These are phyloP conservation scores for Raphanus hybrid DNA, from an alignment of 441 rosid species.

Conservation along the genomic window DNA sequence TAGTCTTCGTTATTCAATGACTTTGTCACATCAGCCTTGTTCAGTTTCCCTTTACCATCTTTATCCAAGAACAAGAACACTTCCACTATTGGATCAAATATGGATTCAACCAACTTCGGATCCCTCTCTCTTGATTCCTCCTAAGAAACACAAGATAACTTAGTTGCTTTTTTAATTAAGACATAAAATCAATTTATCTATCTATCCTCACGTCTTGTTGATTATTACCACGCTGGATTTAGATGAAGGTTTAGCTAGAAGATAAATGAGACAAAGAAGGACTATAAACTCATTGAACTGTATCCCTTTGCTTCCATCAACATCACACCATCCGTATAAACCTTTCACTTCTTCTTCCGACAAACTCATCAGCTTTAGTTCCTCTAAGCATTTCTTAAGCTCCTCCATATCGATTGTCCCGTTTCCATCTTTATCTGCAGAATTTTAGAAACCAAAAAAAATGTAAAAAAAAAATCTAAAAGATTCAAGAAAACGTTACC, in stretches of 20 bases:
- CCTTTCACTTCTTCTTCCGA: constrained; percentile 74
- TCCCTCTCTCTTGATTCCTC: constrained; percentile 43
- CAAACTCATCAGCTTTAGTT: constrained; percentile 51
- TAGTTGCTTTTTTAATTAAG: not conserved
- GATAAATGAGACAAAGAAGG: constrained; percentile 75
- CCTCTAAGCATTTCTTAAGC: constrained; percentile 64
- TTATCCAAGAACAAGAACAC: constrained; percentile 81
- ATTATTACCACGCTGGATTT: constrained; percentile 36
- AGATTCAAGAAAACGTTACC: constrained; percentile 51
- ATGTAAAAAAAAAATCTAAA: constrained; percentile 5
- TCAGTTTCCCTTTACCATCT: constrained; percentile 73
- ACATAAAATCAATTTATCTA: not conserved
- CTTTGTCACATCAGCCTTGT: constrained; percentile 65
- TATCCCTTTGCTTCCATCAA: constrained; percentile 75
- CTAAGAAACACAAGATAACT: constrained; percentile 4
- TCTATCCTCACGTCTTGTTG: not conserved
- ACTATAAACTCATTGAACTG: constrained; percentile 82
- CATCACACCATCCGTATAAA: constrained; percentile 73
- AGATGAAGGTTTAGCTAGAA: constrained; percentile 51
- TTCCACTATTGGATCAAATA: constrained; percentile 71
- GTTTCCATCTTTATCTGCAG: constrained; percentile 63
- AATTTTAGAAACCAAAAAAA: constrained; percentile 28
- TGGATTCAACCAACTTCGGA: constrained; percentile 49
- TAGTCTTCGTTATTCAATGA: constrained; percentile 64
- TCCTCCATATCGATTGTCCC: constrained; percentile 72